These are phyloP conservation scores for Silene noctiflora DNA, from an alignment of 179 eudicot genomes.

Conservation along the genomic window DNA sequence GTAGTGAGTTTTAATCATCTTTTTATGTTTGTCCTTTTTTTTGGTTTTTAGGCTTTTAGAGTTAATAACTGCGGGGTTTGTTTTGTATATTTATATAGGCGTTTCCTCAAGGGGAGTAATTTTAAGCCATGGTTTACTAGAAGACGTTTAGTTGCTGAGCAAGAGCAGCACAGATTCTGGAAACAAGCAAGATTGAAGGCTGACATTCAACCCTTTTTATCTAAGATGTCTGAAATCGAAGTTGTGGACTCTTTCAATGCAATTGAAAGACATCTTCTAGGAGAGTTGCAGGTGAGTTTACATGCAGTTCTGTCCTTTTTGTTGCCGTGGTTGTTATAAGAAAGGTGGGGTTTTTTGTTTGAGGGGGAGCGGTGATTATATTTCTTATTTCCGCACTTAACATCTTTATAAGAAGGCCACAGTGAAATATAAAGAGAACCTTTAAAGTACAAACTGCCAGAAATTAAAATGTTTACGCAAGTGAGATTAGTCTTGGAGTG, in stretches of 20 bases:
- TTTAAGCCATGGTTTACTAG: constrained; percentile 88
- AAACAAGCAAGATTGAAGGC: constrained; percentile 78
- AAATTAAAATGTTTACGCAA: too few species aligned
- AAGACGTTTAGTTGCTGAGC: constrained; percentile 78
- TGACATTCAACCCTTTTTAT: constrained; percentile 55
- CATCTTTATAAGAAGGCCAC: too few species aligned
- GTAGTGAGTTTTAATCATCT: constrained; percentile 25
- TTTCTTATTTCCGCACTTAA: too few species aligned
- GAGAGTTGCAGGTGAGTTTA: constrained; percentile 61
- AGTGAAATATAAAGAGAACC: too few species aligned
- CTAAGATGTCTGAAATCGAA: constrained; percentile 77
- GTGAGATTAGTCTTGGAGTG: too few species aligned
- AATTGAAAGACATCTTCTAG: constrained; percentile 72
- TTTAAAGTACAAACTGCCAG: too few species aligned
- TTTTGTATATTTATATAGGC: constrained; percentile 37
- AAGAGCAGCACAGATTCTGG: constrained; percentile 83
- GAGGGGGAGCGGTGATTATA: too few species aligned
- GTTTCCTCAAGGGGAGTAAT: constrained; percentile 77
- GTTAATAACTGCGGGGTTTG: constrained; percentile 1
- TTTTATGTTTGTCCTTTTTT: background rate
- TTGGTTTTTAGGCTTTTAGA: background rate
- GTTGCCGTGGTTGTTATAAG: background rate
- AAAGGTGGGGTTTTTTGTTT: background rate
- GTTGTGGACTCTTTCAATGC: constrained; percentile 85
- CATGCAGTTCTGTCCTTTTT: background rate